A percentile compares a stretch with the other conserved stretches of the same genome.
Conservation (phyloP, 2,329 filamentous ascomycete genomes). For the Capronia americana region DNA sequence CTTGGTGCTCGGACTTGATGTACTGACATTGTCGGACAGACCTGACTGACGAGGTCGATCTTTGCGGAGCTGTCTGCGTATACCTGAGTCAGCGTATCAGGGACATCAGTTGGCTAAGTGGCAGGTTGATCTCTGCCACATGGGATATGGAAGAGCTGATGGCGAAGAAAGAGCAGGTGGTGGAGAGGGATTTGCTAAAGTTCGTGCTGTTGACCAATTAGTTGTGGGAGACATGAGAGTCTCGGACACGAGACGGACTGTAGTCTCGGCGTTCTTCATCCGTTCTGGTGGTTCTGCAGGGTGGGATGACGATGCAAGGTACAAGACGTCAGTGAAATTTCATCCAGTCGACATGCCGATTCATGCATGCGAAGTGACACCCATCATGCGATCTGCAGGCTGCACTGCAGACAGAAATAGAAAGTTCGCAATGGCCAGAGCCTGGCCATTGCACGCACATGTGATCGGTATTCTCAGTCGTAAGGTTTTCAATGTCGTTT, state of each 20-base stretch:
- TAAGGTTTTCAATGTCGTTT: not conserved
- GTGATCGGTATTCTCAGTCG: conserved; percentile 5
- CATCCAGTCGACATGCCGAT: conserved; percentile 8
- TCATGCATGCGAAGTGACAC: conserved; percentile 9
- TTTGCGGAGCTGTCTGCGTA: conserved; percentile 41
- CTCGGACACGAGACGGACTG: not conserved
- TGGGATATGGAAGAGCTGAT: conserved; percentile 36
- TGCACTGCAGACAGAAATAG: conserved; percentile 13
- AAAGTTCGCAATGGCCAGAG: conserved; percentile 9
- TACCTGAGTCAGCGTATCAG: conserved; percentile 33
- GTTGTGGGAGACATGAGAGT: not conserved
- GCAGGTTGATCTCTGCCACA: conserved; percentile 31
- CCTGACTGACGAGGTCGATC: conserved; percentile 40
- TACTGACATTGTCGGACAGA: conserved; percentile 21
- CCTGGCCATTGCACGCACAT: not conserved
- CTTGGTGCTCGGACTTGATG: not conserved
- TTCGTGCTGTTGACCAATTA: conserved; percentile 26
- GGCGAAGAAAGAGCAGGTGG: conserved; percentile 28
- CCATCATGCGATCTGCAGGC: conserved; percentile 14
- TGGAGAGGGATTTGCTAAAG: conserved; percentile 32
- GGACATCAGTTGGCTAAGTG: conserved; percentile 32
- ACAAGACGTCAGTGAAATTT: conserved; percentile 14
- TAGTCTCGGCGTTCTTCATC: not conserved
- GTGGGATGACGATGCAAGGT: conserved; percentile 24
- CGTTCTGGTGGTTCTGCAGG: not conserved